phyloP scores from a whole-genome alignment of 768 basidiomycete genomes.

The Xerocomus spinulosus region DNA sequence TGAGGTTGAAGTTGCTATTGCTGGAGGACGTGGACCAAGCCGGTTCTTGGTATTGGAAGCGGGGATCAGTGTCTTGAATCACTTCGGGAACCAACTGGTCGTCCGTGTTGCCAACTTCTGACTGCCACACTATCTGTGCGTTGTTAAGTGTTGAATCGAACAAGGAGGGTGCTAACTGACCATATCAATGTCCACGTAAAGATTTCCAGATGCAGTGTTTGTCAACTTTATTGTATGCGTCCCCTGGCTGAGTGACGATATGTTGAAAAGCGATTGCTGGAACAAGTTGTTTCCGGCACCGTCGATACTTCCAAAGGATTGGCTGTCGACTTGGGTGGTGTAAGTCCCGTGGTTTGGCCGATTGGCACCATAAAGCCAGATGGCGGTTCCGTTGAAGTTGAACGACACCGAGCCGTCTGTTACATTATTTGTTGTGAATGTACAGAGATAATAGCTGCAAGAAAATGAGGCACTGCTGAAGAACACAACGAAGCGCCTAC shows the following conservation, averaged over 20 bases:
- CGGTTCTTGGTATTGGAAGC: slow-evolving; percentile 37
- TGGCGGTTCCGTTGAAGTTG: slow-evolving; percentile 45
- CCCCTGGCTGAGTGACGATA: slow-evolving; percentile 29
- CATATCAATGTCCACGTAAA: slow-evolving; percentile 45
- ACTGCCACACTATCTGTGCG: slow-evolving; percentile 28
- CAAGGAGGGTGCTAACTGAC: slow-evolving; percentile 13
- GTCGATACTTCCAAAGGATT: slow-evolving; percentile 22
- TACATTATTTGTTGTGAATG: slow-evolving; percentile 37
- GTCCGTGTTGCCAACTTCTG: slow-evolving; percentile 17
- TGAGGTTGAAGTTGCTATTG: slow-evolving; percentile 28
- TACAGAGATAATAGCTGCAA: slow-evolving; percentile 36
- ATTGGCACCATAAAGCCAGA: slow-evolving; percentile 49
- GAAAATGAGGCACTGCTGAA: not conserved
- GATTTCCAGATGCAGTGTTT: slow-evolving; percentile 32
- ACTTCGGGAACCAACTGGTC: slow-evolving; percentile 14
- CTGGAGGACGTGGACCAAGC: slow-evolving; percentile 33
- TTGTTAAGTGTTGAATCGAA: not conserved
- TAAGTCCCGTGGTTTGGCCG: slow-evolving; percentile 45
- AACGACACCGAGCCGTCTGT: slow-evolving; percentile 35
- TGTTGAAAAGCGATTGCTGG: slow-evolving; percentile 40
- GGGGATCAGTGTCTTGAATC: slow-evolving; percentile 36
- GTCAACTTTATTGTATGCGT: slow-evolving; percentile 34
- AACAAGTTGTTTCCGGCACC: slow-evolving; percentile 32
- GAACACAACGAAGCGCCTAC: slow-evolving; percentile 5
- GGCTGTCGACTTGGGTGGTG: slow-evolving; percentile 39